Conservation (phyloP, 306 rosid genomes). For the Rubus parviflorus region DNA sequence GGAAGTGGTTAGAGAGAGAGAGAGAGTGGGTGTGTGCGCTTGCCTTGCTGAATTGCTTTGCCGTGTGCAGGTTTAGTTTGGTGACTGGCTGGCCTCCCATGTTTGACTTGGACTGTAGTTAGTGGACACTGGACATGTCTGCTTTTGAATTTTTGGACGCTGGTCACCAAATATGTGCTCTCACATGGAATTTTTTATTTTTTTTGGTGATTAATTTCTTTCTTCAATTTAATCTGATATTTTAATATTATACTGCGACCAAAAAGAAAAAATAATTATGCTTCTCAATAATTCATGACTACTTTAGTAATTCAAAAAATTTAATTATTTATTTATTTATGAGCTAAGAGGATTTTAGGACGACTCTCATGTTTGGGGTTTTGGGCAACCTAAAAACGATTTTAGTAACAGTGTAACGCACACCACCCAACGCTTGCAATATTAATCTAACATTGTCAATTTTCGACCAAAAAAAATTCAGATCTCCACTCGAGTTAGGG, state of each 20-base stretch:
- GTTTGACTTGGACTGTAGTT: conserved; percentile 19
- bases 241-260: background rate
- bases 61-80: background rate
- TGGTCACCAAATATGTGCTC: background rate
- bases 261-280: background rate
- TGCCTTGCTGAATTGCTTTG: background rate
- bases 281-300: background rate
- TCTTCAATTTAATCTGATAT: background rate
- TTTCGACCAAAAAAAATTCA: background rate
- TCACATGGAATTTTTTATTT: background rate
- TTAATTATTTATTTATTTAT: background rate
- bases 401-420: no score
- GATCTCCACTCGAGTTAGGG: no score
- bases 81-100: background rate
- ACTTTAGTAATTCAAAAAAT: background rate
- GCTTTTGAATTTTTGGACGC: conserved; percentile 1
- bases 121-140: background rate
- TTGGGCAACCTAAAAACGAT: background rate
- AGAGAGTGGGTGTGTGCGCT: background rate
- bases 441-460: background rate
- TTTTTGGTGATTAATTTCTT: background rate
- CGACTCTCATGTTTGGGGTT: background rate
- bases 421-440: background rate
- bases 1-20: conserved; percentile 4
- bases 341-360: background rate